A percentile compares a stretch with the other conserved stretches of the same genome.
Evolutionary conservation across 148 eudicot species (phyloP).

Genomic region (Rhododendron griersonianum): DNA sequence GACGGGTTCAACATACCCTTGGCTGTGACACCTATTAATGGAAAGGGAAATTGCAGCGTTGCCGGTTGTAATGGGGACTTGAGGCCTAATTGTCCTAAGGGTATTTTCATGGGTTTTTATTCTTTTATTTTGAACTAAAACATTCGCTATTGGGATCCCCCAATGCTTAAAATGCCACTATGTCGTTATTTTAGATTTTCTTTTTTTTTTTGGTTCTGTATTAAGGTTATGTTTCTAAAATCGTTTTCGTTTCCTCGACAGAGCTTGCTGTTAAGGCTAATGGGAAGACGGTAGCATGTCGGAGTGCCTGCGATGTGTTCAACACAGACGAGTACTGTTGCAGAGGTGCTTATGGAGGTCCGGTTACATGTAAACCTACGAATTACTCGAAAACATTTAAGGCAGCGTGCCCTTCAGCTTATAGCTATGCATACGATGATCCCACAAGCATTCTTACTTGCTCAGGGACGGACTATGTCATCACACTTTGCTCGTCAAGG

Average conservation of each 20-base stretch:
- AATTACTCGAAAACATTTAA: constrained; percentile 63
- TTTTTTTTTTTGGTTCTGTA: too few species aligned
- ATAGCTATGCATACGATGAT: constrained; percentile 90
- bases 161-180: background rate
- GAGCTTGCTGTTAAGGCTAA: constrained; percentile 45
- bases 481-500: constrained; percentile 73
- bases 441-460: constrained; percentile 75
- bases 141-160: background rate
- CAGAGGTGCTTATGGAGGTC: constrained; percentile 52
- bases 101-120: background rate
- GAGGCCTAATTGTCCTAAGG: constrained; percentile 45
- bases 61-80: constrained; percentile 69
- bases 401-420: constrained; percentile 70
- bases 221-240: background rate
- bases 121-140: background rate
- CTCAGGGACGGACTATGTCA: constrained; percentile 47
- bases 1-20: constrained; percentile 83
- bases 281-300: constrained; percentile 56
- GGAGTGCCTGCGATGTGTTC: constrained; percentile 85
- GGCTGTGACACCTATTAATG: constrained; percentile 47
- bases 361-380: constrained; percentile 57
- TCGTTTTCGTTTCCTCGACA: background rate
- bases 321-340: constrained; percentile 84
- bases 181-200: background rate
- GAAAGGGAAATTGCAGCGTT: constrained; percentile 57